A percentile compares a stretch with the other conserved stretches of the same genome.
Evolutionary conservation across 2,329 filamentous ascomycete species (phyloP).

Genomic region (Albophoma yamanashiensis): DNA sequence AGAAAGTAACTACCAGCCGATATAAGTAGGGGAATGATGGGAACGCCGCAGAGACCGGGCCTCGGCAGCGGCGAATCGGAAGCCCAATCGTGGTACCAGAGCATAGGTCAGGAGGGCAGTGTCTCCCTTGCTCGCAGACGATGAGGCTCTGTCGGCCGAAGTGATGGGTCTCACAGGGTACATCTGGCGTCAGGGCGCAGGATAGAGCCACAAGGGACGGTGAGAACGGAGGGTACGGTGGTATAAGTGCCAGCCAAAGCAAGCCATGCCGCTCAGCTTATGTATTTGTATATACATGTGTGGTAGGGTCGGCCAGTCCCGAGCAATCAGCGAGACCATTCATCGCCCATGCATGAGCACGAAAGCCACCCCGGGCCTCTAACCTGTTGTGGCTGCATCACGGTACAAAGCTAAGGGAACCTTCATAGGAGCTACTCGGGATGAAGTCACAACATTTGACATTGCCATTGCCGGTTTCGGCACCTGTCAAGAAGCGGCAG

Average conservation of each 20-base stretch:
- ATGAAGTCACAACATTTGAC: background rate
- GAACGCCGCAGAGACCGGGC: background rate
- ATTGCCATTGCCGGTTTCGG: background rate
- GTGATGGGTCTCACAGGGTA: background rate
- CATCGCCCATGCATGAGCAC: background rate
- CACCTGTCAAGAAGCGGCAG: background rate
- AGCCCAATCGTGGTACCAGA: background rate
- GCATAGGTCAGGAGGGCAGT: background rate
- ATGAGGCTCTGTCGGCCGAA: background rate
- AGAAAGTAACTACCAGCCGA: background rate
- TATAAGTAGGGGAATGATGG: background rate
- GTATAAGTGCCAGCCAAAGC: background rate
- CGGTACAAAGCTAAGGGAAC: background rate
- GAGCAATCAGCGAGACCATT: background rate
- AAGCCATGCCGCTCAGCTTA: background rate
- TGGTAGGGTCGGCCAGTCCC: background rate
- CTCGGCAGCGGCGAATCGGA: background rate
- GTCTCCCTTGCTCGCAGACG: background rate
- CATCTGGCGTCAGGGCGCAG: background rate
- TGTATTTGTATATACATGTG: background rate
- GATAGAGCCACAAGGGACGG: background rate
- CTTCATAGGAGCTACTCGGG: background rate
- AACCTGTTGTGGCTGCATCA: background rate
- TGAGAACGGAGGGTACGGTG: background rate
- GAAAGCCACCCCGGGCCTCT: background rate